Evolutionary conservation across 495 filamentous ascomycete genomes (phyloP).

Genomic region (Rusavskia elegans): DNA sequence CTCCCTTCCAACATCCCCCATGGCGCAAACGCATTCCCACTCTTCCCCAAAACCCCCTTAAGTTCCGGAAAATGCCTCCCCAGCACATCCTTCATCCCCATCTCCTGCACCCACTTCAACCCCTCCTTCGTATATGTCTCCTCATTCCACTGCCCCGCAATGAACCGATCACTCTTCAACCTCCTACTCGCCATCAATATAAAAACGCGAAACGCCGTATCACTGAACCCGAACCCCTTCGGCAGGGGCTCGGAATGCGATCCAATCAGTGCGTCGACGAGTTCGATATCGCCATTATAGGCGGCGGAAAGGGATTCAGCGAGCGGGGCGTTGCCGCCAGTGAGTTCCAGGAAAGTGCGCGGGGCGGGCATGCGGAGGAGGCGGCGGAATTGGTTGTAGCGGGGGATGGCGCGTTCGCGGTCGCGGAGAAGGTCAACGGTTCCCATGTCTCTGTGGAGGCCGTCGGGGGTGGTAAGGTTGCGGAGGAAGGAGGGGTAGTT

Average conservation of each 20-base stretch:
- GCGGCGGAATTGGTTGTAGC: conserved; percentile 29
- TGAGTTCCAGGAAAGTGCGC: too few species aligned
- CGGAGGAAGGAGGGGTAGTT: conserved; percentile 26
- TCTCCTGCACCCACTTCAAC: conserved; percentile 23
- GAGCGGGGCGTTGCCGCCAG: too few species aligned
- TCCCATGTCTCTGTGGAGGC: conserved; percentile 18
- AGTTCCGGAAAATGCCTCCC: conserved; percentile 22
- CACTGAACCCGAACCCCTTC: too few species aligned
- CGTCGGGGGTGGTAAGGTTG: conserved; percentile 11
- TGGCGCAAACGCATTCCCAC: conserved; percentile 6
- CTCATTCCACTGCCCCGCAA: background rate
- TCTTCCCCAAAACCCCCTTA: conserved; percentile 9
- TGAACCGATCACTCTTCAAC: too few species aligned
- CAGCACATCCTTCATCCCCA: conserved; percentile 19
- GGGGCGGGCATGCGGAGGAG: conserved; percentile 18
- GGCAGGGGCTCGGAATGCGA: too few species aligned
- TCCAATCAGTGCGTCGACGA: too few species aligned
- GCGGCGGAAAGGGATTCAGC: too few species aligned
- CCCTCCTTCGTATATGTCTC: conserved; percentile 23
- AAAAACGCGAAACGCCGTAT: too few species aligned
- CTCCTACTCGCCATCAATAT: too few species aligned
- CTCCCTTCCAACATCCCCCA: too few species aligned
- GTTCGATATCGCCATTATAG: too few species aligned
- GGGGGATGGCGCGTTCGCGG: conserved; percentile 28
- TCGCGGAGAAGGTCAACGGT: conserved; percentile 29